These are phyloP conservation scores for Candida stauntonica DNA, from an alignment of 805 yeast genomes.

Conservation along the genomic window DNA sequence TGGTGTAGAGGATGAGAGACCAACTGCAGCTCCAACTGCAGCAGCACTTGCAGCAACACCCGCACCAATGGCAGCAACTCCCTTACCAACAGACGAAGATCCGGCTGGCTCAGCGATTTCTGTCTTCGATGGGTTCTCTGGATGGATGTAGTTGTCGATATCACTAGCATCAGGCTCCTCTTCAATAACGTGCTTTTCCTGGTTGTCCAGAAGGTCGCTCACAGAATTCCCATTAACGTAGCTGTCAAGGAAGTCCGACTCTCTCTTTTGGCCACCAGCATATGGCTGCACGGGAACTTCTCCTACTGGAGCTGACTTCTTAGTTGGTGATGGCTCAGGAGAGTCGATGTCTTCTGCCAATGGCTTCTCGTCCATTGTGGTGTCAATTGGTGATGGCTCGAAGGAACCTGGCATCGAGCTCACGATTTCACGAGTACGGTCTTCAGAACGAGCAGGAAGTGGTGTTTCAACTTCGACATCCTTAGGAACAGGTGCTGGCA, in stretches of 20 bases:
- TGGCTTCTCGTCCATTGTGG: background rate
- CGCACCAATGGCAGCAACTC: constrained; percentile 8
- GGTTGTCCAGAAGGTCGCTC: constrained; percentile 11
- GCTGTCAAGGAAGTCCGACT: constrained; percentile 29
- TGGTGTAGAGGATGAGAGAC: constrained; percentile 1
- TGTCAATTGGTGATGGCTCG: background rate
- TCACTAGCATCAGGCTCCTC: background rate
- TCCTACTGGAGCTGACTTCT: constrained; percentile 7
- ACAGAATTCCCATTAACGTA: constrained; percentile 20
- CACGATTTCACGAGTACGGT: background rate
- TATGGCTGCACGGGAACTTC: constrained; percentile 1
- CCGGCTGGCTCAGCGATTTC: background rate
- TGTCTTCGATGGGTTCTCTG: background rate
- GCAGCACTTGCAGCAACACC: constrained; percentile 11
- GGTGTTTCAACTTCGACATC: background rate
- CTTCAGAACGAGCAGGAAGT: background rate
- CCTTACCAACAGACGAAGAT: constrained; percentile 4
- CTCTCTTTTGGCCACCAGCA: constrained; percentile 13
- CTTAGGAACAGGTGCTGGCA: constrained; percentile 18
- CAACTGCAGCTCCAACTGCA: background rate
- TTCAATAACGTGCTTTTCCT: background rate
- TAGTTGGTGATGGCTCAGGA: background rate
- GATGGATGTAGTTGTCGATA: background rate
- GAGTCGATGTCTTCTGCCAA: background rate
- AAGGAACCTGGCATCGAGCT: constrained; percentile 10